A percentile compares a stretch with the other conserved stretches of the same genome.
phyloP scores from a whole-genome alignment of 1,284 basidiomycete species.

The Naganishia liquefaciens region DNA sequence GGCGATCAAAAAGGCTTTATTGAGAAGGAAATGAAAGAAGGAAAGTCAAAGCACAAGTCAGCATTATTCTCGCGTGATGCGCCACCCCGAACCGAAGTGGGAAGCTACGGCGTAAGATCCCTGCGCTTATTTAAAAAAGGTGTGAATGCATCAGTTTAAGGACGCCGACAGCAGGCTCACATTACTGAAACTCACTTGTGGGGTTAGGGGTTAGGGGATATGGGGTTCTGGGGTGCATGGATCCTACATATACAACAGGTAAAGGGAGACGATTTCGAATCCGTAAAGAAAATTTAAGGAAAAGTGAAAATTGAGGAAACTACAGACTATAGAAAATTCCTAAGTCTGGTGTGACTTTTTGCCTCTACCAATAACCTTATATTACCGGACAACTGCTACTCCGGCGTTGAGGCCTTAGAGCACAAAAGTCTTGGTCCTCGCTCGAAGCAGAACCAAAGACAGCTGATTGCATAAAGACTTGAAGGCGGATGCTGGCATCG shows the following conservation, averaged over 20 bases:
- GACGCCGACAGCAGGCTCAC: no score
- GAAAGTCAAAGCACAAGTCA: no score
- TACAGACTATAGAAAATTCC: slow-evolving; percentile 1
- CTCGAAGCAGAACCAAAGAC: slow-evolving; percentile 5
- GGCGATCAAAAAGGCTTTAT: no score
- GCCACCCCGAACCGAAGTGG: no score
- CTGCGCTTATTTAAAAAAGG: no score
- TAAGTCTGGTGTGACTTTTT: no score
- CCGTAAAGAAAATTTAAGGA: neutral
- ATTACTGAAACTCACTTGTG: neutral
- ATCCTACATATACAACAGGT: slow-evolving; percentile 5
- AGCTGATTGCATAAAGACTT: slow-evolving; percentile 1
- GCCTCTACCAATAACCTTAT: neutral
- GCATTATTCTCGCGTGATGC: no score
- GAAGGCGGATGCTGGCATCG: neutral
- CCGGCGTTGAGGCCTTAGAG: neutral
- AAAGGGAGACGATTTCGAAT: neutral
- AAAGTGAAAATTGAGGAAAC: neutral
- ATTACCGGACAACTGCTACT: no score
- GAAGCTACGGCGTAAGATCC: no score
- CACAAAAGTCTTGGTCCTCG: neutral
- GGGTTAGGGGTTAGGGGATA: neutral
- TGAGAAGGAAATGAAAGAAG: no score
- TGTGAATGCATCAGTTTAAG: no score
- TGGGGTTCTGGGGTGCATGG: slow-evolving; percentile 9